phyloP scores from a whole-genome alignment of 177 flowering plant genomes.

The Tripterygium wilfordii region DNA sequence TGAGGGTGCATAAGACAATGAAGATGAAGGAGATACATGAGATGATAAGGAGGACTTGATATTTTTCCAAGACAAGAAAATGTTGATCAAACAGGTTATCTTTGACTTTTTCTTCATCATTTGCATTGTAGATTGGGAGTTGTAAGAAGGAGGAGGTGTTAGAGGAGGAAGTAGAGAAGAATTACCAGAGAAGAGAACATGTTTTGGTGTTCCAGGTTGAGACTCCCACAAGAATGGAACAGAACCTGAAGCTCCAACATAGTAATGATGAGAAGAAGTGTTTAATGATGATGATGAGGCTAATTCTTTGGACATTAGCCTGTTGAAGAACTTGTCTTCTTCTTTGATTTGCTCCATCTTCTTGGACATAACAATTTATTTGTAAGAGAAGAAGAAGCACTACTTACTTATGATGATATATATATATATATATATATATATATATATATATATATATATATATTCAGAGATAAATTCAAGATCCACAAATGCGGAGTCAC shows the following conservation, averaged over 20 bases:
- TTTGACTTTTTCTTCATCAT: neutral
- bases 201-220: conserved; percentile 77
- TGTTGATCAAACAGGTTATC: neutral
- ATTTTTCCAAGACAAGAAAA: conserved; percentile 10
- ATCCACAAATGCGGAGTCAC: no score
- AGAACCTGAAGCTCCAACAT: conserved; percentile 44
- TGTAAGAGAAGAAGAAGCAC: no score
- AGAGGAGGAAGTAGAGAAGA: conserved; percentile 42
- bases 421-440: no score
- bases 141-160: conserved; percentile 68
- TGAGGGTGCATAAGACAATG: conserved; percentile 3
- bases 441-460: no score
- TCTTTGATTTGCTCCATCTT: conserved; percentile 30
- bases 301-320: conserved; percentile 44
- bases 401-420: no score
- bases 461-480: no score
- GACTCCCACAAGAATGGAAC: conserved; percentile 84
- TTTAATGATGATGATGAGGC: conserved; percentile 26
- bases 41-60: neutral
- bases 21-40: conserved; percentile 3
- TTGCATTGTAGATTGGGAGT: conserved; percentile 1
- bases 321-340: conserved; percentile 44
- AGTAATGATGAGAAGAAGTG: conserved; percentile 54
- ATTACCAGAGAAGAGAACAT: conserved; percentile 16
- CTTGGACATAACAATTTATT: no score